Percentiles rank a stretch among this genome's conserved stretches.
Evolutionary conservation across 2,329 filamentous ascomycete species (phyloP).

Genomic region (Fusarium vanettenii): DNA sequence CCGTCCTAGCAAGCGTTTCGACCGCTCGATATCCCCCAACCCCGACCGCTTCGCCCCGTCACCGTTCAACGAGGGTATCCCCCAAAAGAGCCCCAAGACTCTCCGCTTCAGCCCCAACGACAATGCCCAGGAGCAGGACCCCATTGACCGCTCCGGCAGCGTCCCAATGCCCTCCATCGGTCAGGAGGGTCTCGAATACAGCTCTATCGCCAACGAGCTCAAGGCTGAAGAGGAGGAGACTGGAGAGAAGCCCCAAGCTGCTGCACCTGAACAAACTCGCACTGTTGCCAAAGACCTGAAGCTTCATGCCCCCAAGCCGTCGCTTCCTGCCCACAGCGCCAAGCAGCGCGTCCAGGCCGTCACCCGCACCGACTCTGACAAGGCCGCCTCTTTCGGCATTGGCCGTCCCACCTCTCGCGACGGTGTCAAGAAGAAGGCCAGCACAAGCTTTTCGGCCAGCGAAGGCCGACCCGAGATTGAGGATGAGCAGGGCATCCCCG

Average conservation of each 20-base stretch:
- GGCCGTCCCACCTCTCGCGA: conserved; percentile 69
- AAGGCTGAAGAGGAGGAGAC: conserved; percentile 52
- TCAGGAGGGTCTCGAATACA: conserved; percentile 92
- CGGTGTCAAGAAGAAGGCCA: conserved; percentile 73
- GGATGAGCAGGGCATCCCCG: conserved; percentile 89
- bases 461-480: conserved; percentile 65
- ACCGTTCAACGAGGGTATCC: conserved; percentile 80
- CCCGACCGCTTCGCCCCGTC: conserved; percentile 86
- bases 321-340: conserved; percentile 82
- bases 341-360: conserved; percentile 86
- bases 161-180: conserved; percentile 87
- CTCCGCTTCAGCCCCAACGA: conserved; percentile 51
- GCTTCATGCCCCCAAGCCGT: conserved; percentile 89
- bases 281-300: conserved; percentile 84
- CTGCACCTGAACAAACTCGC: conserved; percentile 77
- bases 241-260: conserved; percentile 52
- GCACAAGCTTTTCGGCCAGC: conserved; percentile 66
- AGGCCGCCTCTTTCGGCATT: conserved; percentile 86
- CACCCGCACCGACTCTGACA: conserved; percentile 90
- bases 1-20: conserved; percentile 79
- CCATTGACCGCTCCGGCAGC: conserved; percentile 74
- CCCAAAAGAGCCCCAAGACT: conserved; percentile 57
- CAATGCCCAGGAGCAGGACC: conserved; percentile 49
- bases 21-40: conserved; percentile 82
- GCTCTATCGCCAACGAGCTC: conserved; percentile 63